Evolutionary conservation across 331 rosid species (phyloP), one percentile per base, ranked within the genome.

Genomic region (Spiraea crenata): DNA sequence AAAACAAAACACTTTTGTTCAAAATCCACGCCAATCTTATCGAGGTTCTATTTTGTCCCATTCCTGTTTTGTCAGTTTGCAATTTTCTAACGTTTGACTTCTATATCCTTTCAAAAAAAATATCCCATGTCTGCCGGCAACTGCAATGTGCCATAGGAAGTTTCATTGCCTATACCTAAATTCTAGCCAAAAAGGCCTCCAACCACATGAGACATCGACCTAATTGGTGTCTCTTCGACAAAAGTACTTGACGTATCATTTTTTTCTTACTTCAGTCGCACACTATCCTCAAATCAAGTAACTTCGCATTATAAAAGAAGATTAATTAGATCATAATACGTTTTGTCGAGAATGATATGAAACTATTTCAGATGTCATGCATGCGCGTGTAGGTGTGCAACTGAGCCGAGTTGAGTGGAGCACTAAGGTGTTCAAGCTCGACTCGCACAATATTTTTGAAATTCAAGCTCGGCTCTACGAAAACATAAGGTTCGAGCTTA

Each of bases 21-120:
- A n/a, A 19, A 74, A 15, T 74, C 37, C 62, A 20, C 35, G 49
- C 42, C 73, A 67, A 80, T 77, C 69, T 77, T 35, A 52, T 35
- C 16, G 3, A 49, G 56, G 58, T 69, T 54, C 46, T n/a, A 35
- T 51, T 62, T 71, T 65, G 37, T 58, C 39, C 44, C 56, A 48
- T 12, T 54, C 52, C 20, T 48, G 34, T 64, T 72, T 72, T 70
- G 77, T 80, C 54, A 9, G 31, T 16, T 65, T 71, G 39, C 37
- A 37, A 57, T 12, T 2, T 34, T 16, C 9, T 20, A 54, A 11
- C 31, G 31, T 25, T 48, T 76, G 60, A 65, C 72, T 78, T 67
- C 49, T 7, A 12, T 52, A 25, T 25, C 31, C 31, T 25, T 25
- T 25, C 1, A 25, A 25, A 25, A 25, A 25, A 25, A 25, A 25